A percentile compares a stretch with the other conserved stretches of the same genome.
phyloP scores from a whole-genome alignment of 768 basidiomycete genomes.

The Exsudoporus frostii region DNA sequence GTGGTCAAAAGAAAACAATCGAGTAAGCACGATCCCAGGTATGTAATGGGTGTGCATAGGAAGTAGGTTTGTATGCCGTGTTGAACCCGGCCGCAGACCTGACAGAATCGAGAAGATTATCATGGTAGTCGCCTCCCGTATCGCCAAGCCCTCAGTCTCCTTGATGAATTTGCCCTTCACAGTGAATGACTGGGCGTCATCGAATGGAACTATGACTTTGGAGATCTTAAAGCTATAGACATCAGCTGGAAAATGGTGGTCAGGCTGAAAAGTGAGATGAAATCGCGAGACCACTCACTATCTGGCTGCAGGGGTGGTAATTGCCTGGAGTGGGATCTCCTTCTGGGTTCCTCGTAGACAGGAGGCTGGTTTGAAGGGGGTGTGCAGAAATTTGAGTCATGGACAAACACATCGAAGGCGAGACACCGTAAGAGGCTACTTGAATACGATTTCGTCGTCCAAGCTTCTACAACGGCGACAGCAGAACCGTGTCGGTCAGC shows the following conservation, averaged over 20 bases:
- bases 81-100: too few relatives aligned
- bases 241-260: slow-evolving; percentile 40
- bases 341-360: slow-evolving; percentile 37
- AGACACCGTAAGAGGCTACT: slow-evolving; percentile 70
- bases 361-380: slow-evolving; percentile 25
- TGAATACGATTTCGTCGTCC: slow-evolving; percentile 74
- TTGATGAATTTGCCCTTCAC: slow-evolving; percentile 61
- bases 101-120: too few relatives aligned
- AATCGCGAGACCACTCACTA: slow-evolving; percentile 21
- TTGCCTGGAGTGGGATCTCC: too few relatives aligned
- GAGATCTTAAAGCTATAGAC: slow-evolving; percentile 54
- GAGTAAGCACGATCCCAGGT: background rate
- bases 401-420: slow-evolving; percentile 36
- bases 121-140: slow-evolving; percentile 58
- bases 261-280: background rate
- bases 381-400: slow-evolving; percentile 38
- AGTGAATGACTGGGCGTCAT: slow-evolving; percentile 52
- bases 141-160: slow-evolving; percentile 33
- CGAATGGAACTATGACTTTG: slow-evolving; percentile 59
- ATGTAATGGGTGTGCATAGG: too few relatives aligned
- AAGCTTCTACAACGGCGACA: slow-evolving; percentile 63
- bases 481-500: slow-evolving; percentile 69
- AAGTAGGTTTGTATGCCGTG: too few relatives aligned
- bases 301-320: too few relatives aligned
- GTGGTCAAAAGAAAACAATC: background rate